Conservation (phyloP, 345 rosid genomes). For the Lepidium didymum region DNA sequence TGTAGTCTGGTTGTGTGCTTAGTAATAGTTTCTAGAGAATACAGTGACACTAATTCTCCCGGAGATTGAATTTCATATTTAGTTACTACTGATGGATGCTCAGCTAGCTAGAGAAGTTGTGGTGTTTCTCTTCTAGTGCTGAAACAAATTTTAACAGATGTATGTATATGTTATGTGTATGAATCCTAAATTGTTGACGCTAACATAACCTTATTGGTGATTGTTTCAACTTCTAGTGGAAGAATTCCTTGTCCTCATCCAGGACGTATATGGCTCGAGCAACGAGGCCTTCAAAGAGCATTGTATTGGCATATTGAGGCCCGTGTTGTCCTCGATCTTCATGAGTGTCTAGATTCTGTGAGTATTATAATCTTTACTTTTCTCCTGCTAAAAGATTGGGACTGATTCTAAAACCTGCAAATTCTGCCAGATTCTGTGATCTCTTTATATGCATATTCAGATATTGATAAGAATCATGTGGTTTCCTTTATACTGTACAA, state of each 20-base stretch:
- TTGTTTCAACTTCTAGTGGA: slow-evolving; percentile 40
- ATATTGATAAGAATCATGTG: background rate
- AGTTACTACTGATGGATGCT: background rate
- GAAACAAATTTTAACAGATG: background rate
- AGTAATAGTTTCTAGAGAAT: background rate
- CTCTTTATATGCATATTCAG: background rate
- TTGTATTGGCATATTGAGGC: slow-evolving; percentile 99
- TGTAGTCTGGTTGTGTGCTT: background rate
- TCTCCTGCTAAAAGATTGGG: background rate
- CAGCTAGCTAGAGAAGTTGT: background rate
- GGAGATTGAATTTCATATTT: background rate
- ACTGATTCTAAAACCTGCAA: background rate
- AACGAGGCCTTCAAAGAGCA: slow-evolving; percentile 86
- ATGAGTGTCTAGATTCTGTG: slow-evolving; percentile 61
- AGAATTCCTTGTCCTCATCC: slow-evolving; percentile 93
- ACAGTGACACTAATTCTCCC: background rate
- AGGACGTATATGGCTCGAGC: slow-evolving; percentile 95
- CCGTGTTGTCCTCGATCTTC: slow-evolving; percentile 91
- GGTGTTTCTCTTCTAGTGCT: background rate
- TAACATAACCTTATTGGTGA: background rate
- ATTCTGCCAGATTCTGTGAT: background rate
- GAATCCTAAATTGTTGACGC: background rate
- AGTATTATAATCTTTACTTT: slow-evolving; percentile 19
- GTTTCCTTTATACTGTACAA: background rate
- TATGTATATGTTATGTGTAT: background rate